Conservation (phyloP, 306 rosid genomes). For the Biancaea sappan region DNA sequence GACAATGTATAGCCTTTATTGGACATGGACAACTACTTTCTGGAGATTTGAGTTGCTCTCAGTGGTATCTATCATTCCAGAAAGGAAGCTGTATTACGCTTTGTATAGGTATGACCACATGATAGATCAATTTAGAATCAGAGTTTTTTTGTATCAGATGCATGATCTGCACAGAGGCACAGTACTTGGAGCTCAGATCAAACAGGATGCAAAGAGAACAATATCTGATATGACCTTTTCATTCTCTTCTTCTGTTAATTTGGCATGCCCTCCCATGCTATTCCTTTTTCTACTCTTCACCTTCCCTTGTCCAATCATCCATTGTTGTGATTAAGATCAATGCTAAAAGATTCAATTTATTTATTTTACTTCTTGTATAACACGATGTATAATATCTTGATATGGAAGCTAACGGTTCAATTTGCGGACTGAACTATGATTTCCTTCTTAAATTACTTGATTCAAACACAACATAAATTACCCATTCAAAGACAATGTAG, state of each 20-base stretch:
- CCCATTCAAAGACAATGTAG: too few relatives aligned
- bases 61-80: constrained; percentile 24
- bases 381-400: constrained; percentile 19
- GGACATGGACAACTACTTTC: not conserved
- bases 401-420: constrained; percentile 24
- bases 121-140: constrained; percentile 9
- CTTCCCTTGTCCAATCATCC: not conserved
- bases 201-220: constrained; percentile 13
- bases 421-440: constrained; percentile 1
- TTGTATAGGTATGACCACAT: constrained; percentile 41
- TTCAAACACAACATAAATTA: too few relatives aligned
- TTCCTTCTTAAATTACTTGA: too few relatives aligned
- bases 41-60: constrained; percentile 37
- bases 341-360: not conserved
- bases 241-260: constrained; percentile 18
- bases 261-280: constrained; percentile 1
- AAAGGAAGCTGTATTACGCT: constrained; percentile 34
- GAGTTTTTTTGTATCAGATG: constrained; percentile 28
- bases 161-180: constrained; percentile 28
- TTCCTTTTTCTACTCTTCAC: constrained; percentile 24
- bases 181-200: constrained; percentile 27
- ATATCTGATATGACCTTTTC: not conserved
- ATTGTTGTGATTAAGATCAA: constrained; percentile 10
- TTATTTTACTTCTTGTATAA: not conserved
- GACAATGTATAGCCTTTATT: constrained; percentile 13